A percentile compares a stretch with the other conserved stretches of the same genome.
These are phyloP conservation scores for Hypocrella siamensis DNA, from an alignment of 2,329 filamentous ascomycete genomes.

Conservation along the genomic window DNA sequence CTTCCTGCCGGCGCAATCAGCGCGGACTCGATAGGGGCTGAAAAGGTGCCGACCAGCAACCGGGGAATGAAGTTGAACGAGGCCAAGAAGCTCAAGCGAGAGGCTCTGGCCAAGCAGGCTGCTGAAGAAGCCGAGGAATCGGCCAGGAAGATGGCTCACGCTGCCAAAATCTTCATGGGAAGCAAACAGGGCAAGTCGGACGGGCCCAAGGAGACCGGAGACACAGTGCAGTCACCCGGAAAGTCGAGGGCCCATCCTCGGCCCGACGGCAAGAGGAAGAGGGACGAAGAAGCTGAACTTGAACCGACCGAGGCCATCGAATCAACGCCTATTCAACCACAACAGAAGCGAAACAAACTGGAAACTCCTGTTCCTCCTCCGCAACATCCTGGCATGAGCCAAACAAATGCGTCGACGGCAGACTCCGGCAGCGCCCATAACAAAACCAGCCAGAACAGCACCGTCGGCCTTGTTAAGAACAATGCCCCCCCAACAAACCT, in stretches of 20 bases:
- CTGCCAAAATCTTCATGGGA: conserved; percentile 27
- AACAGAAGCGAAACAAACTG: conserved; percentile 36
- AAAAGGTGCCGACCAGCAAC: conserved; percentile 51
- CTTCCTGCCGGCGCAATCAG: conserved; percentile 45
- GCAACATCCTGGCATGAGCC: conserved; percentile 16
- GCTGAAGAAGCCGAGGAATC: conserved; percentile 47
- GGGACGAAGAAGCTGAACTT: conserved; percentile 18
- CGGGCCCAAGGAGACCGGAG: conserved; percentile 4
- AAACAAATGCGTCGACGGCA: conserved; percentile 12
- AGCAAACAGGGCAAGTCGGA: conserved; percentile 5
- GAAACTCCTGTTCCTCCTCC: conserved; percentile 39
- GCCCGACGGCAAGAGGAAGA: conserved; percentile 27
- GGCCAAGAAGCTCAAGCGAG: conserved; percentile 58
- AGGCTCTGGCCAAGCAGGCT: conserved; percentile 44
- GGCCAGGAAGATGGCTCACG: conserved; percentile 33
- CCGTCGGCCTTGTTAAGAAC: conserved; percentile 7
- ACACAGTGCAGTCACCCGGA: conserved; percentile 6
- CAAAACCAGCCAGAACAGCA: conserved; percentile 9
- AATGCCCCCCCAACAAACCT: not conserved
- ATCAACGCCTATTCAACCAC: conserved; percentile 18
- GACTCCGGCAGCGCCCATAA: conserved; percentile 9
- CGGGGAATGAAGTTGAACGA: conserved; percentile 67
- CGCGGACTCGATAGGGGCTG: conserved; percentile 36
- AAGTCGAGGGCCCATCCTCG: conserved; percentile 17
- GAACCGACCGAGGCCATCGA: conserved; percentile 12